Evolutionary conservation across 257 asterid genomes (phyloP).

Genomic region (Primulina huaijiensis): DNA sequence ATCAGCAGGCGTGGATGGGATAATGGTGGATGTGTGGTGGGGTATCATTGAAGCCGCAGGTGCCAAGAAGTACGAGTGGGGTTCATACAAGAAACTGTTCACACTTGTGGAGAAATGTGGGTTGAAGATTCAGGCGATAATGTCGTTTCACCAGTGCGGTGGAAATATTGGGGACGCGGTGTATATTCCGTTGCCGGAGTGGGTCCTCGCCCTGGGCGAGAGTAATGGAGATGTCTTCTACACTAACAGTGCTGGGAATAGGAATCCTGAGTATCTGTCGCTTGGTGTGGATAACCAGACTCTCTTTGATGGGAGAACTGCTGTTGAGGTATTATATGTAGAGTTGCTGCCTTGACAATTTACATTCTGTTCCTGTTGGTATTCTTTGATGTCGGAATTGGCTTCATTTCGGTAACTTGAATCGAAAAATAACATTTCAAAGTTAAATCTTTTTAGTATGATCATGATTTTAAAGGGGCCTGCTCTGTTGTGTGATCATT

Average conservation of each 20-base stretch:
- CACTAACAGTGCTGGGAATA: slow-evolving; percentile 48
- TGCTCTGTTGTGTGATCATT: too few species aligned
- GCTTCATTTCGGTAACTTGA: background rate
- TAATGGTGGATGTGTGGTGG: slow-evolving; percentile 98
- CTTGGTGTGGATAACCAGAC: slow-evolving; percentile 68
- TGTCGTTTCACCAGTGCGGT: slow-evolving; percentile 94
- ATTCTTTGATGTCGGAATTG: background rate
- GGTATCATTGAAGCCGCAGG: slow-evolving; percentile 64
- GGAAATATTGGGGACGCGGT: slow-evolving; percentile 78
- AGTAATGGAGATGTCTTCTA: slow-evolving; percentile 61
- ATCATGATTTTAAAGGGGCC: too few species aligned
- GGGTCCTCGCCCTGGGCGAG: slow-evolving; percentile 56
- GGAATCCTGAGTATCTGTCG: slow-evolving; percentile 61
- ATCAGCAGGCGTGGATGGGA: slow-evolving; percentile 67
- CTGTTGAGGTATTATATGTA: slow-evolving; percentile 50
- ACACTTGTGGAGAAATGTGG: slow-evolving; percentile 50
- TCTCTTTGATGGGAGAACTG: slow-evolving; percentile 64
- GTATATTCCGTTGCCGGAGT: slow-evolving; percentile 55
- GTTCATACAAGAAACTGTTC: slow-evolving; percentile 57
- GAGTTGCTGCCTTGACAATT: background rate
- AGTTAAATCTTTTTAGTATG: too few species aligned
- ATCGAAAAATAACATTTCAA: too few species aligned
- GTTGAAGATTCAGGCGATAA: slow-evolving; percentile 63
- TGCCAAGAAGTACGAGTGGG: slow-evolving; percentile 66
- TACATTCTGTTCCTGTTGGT: background rate